Base-by-base conservation (phyloP, 495 filamentous ascomycete species). In the Amniculicola lignicola region DNA sequence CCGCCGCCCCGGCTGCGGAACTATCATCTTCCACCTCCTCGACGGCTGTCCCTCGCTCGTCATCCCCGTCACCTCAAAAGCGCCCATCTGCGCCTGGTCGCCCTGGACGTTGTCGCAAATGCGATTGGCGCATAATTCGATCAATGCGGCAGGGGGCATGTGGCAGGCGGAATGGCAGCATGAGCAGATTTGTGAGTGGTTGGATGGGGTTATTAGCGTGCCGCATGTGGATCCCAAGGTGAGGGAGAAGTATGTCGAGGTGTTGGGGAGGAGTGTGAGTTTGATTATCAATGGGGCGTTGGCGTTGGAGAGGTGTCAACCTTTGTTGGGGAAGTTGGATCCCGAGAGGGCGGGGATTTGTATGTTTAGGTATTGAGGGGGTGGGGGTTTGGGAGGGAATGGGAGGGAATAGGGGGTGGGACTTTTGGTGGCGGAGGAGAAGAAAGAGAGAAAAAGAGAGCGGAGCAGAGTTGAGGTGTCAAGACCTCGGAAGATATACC, bases 21-120 rank as follows among this genome's bases (percentile, higher is more conserved):
- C 65, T n/a, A 58, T 73, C n/a, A 63, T 69, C 57, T 70, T 70
- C 52, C 71, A 74, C 54, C 46, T 73, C 9, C 53, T 72, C 2
- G 64, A 73, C 48, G 71, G 71, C 41, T 71, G 65, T 23, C 71
- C 71, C 1, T 53, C 71, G 5, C 59, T 73, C 35, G 64, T 73
- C 4, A 49, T 74, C 14, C 71, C 70, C 6, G 67, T 66, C 3
- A 71, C 51, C 14, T 42, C 48, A 15, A 58, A 36, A 25, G 63
- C 67, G 0, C 71, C 70, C 19, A 60, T 73, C 37, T 56, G 64
- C 18, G 70, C 69, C 6, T 73, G 70, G 70, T 65, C 51, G 2
- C 69, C 70, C 0, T 67, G 60, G 61, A 73, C 70, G 18, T 36
- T 73, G 21, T 27, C 45, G n/a, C 57, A 63, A 24, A 69, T 70